Percentiles rank a stretch among this genome's conserved stretches.
phyloP scores from a whole-genome alignment of 2,329 filamentous ascomycete genomes.

The Acrocalymma vagum region DNA sequence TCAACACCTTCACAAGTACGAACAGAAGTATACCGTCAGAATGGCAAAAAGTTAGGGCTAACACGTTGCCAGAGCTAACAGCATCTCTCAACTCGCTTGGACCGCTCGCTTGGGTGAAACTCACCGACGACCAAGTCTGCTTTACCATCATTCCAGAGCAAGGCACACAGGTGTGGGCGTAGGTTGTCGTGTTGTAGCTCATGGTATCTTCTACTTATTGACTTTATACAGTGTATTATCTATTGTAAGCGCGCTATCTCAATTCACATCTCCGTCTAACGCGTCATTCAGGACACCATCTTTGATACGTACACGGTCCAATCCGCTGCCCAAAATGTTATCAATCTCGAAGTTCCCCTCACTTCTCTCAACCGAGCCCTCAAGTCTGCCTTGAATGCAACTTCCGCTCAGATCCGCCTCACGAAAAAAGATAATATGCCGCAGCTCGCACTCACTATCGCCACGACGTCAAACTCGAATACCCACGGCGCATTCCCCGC shows the following conservation, averaged over 20 bases:
- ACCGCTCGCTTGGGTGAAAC: conserved; percentile 88
- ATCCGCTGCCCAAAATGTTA: conserved; percentile 86
- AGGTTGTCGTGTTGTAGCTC: conserved; percentile 51
- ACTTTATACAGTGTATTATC: conserved; percentile 47
- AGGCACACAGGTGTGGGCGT: conserved; percentile 97
- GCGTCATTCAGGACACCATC: conserved; percentile 73
- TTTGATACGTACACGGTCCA: conserved; percentile 90
- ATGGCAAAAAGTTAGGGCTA: conserved; percentile 9
- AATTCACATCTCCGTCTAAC: conserved; percentile 20
- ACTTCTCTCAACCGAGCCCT: conserved; percentile 88
- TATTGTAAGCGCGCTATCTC: conserved; percentile 48
- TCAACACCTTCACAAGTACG: conserved; percentile 62
- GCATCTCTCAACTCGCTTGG: conserved; percentile 72
- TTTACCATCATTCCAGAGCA: conserved; percentile 96
- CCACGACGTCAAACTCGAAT: conserved; percentile 70
- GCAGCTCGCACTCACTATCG: conserved; percentile 88
- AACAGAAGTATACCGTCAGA: not conserved
- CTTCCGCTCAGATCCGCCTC: conserved; percentile 83
- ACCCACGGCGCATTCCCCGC: conserved; percentile 49
- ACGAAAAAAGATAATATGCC: conserved; percentile 93
- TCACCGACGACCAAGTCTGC: conserved; percentile 85
- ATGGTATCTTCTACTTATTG: conserved; percentile 23
- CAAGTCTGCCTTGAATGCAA: conserved; percentile 82
- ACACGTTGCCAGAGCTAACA: conserved; percentile 61
- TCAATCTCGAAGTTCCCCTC: conserved; percentile 96